phyloP scores from a whole-genome alignment of 2,329 filamentous ascomycete genomes.

The Talaromyces verruculosus region DNA sequence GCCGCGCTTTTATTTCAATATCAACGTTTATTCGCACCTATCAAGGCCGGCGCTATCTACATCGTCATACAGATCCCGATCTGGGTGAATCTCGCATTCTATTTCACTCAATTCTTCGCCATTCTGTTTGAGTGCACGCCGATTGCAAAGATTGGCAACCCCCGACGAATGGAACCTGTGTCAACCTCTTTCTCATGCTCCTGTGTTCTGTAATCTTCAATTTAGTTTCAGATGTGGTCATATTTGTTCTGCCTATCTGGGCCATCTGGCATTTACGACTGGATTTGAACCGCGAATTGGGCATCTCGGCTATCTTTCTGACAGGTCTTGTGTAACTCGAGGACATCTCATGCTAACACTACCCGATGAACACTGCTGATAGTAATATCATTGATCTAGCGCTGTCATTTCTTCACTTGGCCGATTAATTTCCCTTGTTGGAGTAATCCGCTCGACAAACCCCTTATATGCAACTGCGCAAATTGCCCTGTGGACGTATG shows the following conservation, averaged over 20 bases:
- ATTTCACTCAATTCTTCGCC: background rate
- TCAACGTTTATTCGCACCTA: background rate
- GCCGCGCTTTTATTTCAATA: background rate
- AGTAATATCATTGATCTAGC: background rate
- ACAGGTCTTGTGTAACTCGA: background rate
- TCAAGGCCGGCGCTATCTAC: background rate
- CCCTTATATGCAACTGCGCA: background rate
- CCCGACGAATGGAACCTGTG: background rate
- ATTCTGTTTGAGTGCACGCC: background rate
- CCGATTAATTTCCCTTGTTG: background rate
- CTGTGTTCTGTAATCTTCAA: background rate
- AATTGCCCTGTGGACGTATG: conserved; percentile 7
- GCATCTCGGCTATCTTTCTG: conserved; percentile 3
- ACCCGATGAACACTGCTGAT: background rate
- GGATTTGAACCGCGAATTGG: background rate
- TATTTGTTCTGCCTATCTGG: conserved; percentile 10
- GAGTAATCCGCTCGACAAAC: background rate
- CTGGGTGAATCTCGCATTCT: background rate
- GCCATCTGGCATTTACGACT: conserved; percentile 6
- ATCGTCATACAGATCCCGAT: background rate
- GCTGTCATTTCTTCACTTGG: conserved; percentile 3
- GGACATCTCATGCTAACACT: background rate
- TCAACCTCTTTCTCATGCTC: background rate
- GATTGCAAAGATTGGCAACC: background rate
- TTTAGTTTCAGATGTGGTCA: background rate